phyloP scores from a whole-genome alignment of 2,329 filamentous ascomycete species.

The Monosporascus cannonballus region DNA sequence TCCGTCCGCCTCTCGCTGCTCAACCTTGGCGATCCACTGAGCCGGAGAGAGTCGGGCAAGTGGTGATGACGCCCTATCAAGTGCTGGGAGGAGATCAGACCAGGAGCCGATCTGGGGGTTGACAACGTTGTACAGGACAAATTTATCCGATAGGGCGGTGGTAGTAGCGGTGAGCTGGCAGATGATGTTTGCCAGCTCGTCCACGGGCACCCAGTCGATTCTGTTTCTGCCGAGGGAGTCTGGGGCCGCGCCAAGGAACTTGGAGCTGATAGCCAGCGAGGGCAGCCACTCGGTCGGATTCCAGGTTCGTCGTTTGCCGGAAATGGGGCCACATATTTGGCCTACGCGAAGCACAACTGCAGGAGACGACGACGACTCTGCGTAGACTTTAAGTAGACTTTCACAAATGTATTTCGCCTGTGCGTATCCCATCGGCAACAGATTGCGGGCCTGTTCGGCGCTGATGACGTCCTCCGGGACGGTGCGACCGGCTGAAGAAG shows the following conservation, averaged over 20 bases:
- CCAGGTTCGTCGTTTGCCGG: slow-evolving; percentile 43
- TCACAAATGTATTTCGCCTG: slow-evolving; percentile 36
- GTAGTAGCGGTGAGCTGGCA: slow-evolving; percentile 32
- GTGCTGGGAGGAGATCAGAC: no score
- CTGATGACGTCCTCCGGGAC: slow-evolving; percentile 32
- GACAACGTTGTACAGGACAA: no score
- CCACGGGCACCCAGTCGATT: slow-evolving; percentile 51
- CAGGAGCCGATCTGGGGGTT: no score
- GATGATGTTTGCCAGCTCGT: slow-evolving; percentile 37
- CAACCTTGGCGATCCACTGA: not conserved
- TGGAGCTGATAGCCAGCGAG: slow-evolving; percentile 39
- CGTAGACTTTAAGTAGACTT: slow-evolving; percentile 34
- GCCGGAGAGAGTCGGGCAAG: no score
- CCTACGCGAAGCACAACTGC: slow-evolving; percentile 36
- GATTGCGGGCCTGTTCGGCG: slow-evolving; percentile 20
- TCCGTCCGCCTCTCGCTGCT: not conserved
- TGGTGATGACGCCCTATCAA: no score
- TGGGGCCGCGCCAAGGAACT: slow-evolving; percentile 41
- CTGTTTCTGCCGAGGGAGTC: slow-evolving; percentile 34
- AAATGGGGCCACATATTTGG: slow-evolving; percentile 37
- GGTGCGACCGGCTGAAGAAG: slow-evolving; percentile 15
- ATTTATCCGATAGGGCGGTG: not conserved
- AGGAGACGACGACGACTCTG: slow-evolving; percentile 27
- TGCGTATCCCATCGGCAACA: slow-evolving; percentile 32
- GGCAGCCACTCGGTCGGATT: slow-evolving; percentile 52